Base-by-base conservation (phyloP, 331 rosid species). In the Arachis monticola region DNA sequence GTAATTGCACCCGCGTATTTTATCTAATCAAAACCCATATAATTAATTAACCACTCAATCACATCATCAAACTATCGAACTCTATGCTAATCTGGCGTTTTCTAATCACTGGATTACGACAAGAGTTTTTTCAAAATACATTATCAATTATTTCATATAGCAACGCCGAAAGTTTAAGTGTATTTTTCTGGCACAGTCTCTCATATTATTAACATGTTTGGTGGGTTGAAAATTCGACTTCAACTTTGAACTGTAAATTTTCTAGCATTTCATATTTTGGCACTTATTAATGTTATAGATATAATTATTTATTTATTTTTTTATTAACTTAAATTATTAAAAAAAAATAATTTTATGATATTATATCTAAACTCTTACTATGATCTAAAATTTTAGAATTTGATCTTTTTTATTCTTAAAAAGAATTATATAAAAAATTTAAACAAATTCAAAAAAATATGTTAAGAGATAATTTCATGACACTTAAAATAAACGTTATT, bases 161-260 rank as follows among this genome's bases (percentile, higher is more conserved):
- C 35, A 30, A 48, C 70, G 71, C 76, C 81, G 66, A 77, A 77
- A 77, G 81, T 77, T 59, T 51, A 5, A 47, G 64, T 68, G 70
- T 69, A 68, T 50, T 69, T 60, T 77, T 69, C n/a, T 17, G 31
- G 47, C 60, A 30, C 40, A 59, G 3, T 47, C 14, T 9, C 67
- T 57, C 51, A 35, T 27, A n/a, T 13, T 27, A n/a, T 13, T 64
- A 6, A 41, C 48, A 38, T 14, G 69, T 42, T 13, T 11, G 48
- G 45, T 2, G 55, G 47, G 47, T 65, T 27, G 66, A 75, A 64
- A 53, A 64, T 42, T 64, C 13, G 8, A 53, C 2, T 27, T 64
- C 0, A 42, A 44, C 65, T 64, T 74, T 53, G 72, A 53, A 63
- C 17, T 40, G 10, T 7, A 71, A 51, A 31, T 42, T 42, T 42